These are phyloP conservation scores for Gyrodon lividus DNA, from an alignment of 768 basidiomycete genomes.

Conservation along the genomic window DNA sequence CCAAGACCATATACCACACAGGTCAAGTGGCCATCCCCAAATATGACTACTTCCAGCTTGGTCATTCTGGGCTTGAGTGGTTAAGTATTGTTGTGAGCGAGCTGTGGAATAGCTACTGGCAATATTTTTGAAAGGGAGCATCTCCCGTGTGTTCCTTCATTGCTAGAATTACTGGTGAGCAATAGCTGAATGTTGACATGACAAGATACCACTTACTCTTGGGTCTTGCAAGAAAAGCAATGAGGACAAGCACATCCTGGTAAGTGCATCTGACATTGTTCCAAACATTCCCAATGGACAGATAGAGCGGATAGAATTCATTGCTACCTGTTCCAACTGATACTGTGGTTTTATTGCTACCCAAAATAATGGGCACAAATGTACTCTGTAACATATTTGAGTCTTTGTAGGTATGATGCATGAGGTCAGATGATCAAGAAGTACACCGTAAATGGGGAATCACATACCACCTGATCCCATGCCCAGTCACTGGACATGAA, in stretches of 20 bases:
- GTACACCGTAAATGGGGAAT: neutral
- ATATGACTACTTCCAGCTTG: too few relatives aligned
- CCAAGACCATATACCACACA: too few relatives aligned
- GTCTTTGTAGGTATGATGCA: neutral
- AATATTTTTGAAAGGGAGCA: too few relatives aligned
- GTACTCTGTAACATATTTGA: neutral
- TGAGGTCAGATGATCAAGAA: neutral
- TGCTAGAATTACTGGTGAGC: too few relatives aligned
- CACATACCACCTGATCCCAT: conserved; percentile 1
- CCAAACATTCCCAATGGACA: conserved; percentile 3
- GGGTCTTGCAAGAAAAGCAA: conserved; percentile 2
- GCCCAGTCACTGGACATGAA: conserved; percentile 7
- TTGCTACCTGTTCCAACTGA: conserved; percentile 4
- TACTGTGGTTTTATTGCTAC: neutral
- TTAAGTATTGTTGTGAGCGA: too few relatives aligned
- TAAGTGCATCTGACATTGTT: neutral
- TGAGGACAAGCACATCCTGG: neutral
- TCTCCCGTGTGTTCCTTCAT: too few relatives aligned
- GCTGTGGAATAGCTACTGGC: too few relatives aligned
- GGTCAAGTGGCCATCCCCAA: too few relatives aligned
- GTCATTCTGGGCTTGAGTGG: too few relatives aligned
- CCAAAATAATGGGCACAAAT: neutral
- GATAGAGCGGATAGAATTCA: conserved; percentile 1
- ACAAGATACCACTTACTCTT: conserved; percentile 6
- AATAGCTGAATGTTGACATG: too few relatives aligned